Evolutionary conservation across 2,329 filamentous ascomycete species (phyloP), one percentile per base, ranked within the genome.

Genomic region (Podosphaera aphanis): DNA sequence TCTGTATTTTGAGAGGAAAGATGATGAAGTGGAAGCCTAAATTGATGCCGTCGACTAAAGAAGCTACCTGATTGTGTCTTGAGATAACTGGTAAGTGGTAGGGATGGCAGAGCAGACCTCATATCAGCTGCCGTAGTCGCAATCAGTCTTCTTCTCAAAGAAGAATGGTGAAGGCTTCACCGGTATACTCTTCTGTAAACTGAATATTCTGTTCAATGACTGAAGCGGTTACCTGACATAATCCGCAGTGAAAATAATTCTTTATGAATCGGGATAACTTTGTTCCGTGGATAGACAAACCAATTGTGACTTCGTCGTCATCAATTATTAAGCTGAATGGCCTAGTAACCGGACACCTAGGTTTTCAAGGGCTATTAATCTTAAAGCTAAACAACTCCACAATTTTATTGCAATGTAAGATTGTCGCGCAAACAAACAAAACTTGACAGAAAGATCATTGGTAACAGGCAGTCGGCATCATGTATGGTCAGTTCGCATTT

Each of bases 11-110:
- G 18, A 15, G 37, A 39, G 5, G 15, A 20, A 16, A 16, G 16
- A 48, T 20, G 35, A 19, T 19, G 15, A 33, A 5, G n/a, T 20
- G 37, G 1, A 19, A 20, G 2, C 11, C 20, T 16, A 15, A 7
- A 39, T 39, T 8, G 18, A 21, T 39, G 18, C 16, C 37, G 37
- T 21, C 10, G 37, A 39, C 58, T 64, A 59, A 70, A 68, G 54
- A 73, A 70, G 50, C 63, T 66, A 53, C 80, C 70, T 51, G 79
- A 74, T 60, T 86, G 82, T 46, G 67, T 72, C 52, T 74, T 76
- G 51, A 90, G 68, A 60, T 83, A 88, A 53, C 75, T 76, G 50
- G 90, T 66, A 18, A 88, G 70, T 38, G 61, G 62, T 47, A 62
- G 58, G 45, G 72, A 75, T 42, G 72, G 72, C 51, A 61, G 64